Percentiles rank a stretch among this genome's conserved stretches.
Evolutionary conservation across 805 yeast genomes (phyloP).

Genomic region (Groenewaldozyma salmanticensis): DNA sequence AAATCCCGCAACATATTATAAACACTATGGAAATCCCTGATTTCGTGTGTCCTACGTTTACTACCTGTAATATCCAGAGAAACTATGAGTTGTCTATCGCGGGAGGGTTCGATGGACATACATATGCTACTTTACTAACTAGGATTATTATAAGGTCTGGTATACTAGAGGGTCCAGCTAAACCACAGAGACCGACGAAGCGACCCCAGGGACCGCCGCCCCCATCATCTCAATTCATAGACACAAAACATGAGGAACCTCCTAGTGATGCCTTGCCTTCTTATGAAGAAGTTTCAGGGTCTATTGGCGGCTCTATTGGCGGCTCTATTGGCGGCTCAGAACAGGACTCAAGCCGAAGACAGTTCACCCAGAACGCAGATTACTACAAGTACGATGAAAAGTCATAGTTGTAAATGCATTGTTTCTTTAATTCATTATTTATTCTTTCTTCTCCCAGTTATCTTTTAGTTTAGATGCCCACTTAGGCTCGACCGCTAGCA

Average conservation of each 20-base stretch:
- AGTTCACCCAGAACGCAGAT: conserved; percentile 10
- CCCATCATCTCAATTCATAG: not conserved
- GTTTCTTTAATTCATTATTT: not conserved
- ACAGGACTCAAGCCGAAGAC: conserved; percentile 3
- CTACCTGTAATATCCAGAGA: conserved; percentile 45
- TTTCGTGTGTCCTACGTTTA: conserved; percentile 43
- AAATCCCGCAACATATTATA: conserved; percentile 20
- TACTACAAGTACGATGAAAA: conserved; percentile 7
- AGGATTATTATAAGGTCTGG: conserved; percentile 15
- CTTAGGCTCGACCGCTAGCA: conserved; percentile 30
- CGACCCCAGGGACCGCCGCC: not conserved
- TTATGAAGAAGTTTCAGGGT: conserved; percentile 10
- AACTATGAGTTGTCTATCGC: conserved; percentile 31
- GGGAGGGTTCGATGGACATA: conserved; percentile 22
- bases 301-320: not conserved
- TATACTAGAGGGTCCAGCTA: not conserved
- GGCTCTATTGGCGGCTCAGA: conserved; percentile 1
- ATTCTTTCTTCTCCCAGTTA: not conserved
- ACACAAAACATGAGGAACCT: not conserved
- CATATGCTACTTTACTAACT: conserved; percentile 12
- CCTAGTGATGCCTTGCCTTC: conserved; percentile 7
- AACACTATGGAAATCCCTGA: conserved; percentile 38
- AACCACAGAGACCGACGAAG: not conserved
- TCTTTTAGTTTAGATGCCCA: conserved; percentile 26
- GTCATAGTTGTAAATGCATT: conserved; percentile 1